Evolutionary conservation across 306 rosid species (phyloP), one percentile per base, ranked within the genome.

Genomic region (Dryas drummondii): DNA sequence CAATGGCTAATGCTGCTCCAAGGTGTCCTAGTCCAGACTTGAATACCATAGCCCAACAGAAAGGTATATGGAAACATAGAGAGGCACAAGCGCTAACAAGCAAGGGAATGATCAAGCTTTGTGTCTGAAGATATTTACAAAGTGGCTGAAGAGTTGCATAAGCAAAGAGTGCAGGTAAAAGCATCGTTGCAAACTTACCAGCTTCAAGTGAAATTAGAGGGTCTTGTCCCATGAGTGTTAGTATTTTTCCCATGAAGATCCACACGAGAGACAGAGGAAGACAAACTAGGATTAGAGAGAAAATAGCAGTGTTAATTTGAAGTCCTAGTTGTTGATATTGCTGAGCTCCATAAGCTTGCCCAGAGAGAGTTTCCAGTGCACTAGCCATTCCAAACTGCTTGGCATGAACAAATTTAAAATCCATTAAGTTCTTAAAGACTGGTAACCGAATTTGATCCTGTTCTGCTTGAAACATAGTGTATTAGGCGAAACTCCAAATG

Each of bases 1-100:
- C 82, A 41, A 90, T 77, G 54, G 98, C 86, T 40, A 94, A 45
- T 48, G 98, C 97, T 60, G 87, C 98, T 65, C 98, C 98, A 67
- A 84, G 45, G 80, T 72, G 83, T 4, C 44, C 73, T 8, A 89
- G 59, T 26, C 82, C 80, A 53, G 87, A 74, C 75, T 88, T 90
- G 75, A 76, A 92, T 26, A 92, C 97, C 79, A 90, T 63, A 70
- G 45, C 69, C 97, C 96, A 92, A 79, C 96, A 90, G 40, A 88
- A 68, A 53, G 89, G 90, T 22, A 90, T 41, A 52, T 87, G 90
- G 68, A 87, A 47, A 48, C 70, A 78, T 40, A 92, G 69, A 49
- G 78, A 78, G 56, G 78, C 70, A 26, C 59, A 82, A 56, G 94
- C 81, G 80, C 87, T 80, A 41, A 80, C 1, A 9, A 92, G 80